Evolutionary conservation across 371 early-diverging fungal species (phyloP).

Genomic region (Circinella umbellata): DNA sequence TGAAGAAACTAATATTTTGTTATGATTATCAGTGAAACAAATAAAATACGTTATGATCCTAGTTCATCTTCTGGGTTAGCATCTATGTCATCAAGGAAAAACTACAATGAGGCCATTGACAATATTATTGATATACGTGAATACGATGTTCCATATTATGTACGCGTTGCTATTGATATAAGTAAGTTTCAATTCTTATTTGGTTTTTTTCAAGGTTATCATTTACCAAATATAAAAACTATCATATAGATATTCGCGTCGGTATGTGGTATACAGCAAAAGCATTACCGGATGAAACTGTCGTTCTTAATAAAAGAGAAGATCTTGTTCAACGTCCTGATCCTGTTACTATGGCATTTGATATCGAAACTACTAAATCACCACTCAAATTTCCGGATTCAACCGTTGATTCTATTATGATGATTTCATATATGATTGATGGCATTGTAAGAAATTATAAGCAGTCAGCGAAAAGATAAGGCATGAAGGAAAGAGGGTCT

Average conservation of each 20-base stretch:
- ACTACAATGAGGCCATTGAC: constrained; percentile 52
- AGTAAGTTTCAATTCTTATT: constrained; percentile 43
- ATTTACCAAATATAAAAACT: too few species aligned
- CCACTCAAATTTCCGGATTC: constrained; percentile 99
- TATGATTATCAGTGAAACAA: constrained; percentile 28
- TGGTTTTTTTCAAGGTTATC: too few species aligned
- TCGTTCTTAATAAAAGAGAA: constrained; percentile 67
- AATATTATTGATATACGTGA: constrained; percentile 90
- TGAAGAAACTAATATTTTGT: not conserved
- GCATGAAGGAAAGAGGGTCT: not conserved
- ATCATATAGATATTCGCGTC: constrained; percentile 82
- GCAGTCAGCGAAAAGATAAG: not conserved
- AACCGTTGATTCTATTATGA: constrained; percentile 95
- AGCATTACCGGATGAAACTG: constrained; percentile 57
- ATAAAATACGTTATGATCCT: constrained; percentile 34
- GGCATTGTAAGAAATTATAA: constrained; percentile 69
- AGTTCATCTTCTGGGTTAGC: constrained; percentile 14
- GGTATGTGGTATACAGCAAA: constrained; percentile 94
- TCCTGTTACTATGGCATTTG: constrained; percentile 96
- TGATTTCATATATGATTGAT: constrained; percentile 99
- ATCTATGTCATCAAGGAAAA: constrained; percentile 38
- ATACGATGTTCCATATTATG: constrained; percentile 93
- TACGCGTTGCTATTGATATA: constrained; percentile 92
- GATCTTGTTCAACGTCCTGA: constrained; percentile 97
- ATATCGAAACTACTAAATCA: constrained; percentile 99